These are phyloP conservation scores for Przewalskia tangutica DNA, from an alignment of 257 asterid genomes.

Conservation along the genomic window DNA sequence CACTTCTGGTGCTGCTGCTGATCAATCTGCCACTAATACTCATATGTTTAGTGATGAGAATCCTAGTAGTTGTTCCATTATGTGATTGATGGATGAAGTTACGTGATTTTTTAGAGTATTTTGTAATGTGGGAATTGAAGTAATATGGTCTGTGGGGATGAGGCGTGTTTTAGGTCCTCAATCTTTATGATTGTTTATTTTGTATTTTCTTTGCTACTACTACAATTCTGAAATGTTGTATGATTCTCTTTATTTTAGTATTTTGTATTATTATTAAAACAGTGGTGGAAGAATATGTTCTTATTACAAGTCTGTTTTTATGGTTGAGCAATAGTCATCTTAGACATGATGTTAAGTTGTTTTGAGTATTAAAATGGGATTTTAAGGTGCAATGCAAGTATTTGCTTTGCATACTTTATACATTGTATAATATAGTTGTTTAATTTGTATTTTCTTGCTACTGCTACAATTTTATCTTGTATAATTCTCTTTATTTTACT, in stretches of 20 bases:
- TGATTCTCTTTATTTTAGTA: background rate
- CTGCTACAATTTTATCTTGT: background rate
- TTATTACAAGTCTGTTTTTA: background rate
- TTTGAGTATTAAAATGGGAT: background rate
- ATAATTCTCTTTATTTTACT: background rate
- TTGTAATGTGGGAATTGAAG: constrained; percentile 13
- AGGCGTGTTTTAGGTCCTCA: constrained; percentile 5
- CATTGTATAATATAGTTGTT: background rate
- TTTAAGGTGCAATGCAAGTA: background rate
- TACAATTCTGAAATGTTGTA: background rate
- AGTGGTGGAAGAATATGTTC: background rate
- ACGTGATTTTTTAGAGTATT: background rate
- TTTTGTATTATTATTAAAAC: background rate
- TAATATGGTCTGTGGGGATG: background rate
- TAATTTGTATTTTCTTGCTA: background rate
- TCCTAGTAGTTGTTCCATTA: constrained; percentile 48
- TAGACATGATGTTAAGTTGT: background rate
- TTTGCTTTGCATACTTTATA: background rate
- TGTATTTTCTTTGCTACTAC: background rate
- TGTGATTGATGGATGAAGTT: constrained; percentile 25
- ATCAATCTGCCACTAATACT: constrained; percentile 18
- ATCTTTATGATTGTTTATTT: background rate
- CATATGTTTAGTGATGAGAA: constrained; percentile 58
- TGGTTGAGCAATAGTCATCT: background rate
- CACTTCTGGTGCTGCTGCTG: constrained; percentile 5